Percentiles rank a stretch among this genome's conserved stretches.
Evolutionary conservation across 768 basidiomycete species (phyloP).

Genomic region (Collybia sp.): DNA sequence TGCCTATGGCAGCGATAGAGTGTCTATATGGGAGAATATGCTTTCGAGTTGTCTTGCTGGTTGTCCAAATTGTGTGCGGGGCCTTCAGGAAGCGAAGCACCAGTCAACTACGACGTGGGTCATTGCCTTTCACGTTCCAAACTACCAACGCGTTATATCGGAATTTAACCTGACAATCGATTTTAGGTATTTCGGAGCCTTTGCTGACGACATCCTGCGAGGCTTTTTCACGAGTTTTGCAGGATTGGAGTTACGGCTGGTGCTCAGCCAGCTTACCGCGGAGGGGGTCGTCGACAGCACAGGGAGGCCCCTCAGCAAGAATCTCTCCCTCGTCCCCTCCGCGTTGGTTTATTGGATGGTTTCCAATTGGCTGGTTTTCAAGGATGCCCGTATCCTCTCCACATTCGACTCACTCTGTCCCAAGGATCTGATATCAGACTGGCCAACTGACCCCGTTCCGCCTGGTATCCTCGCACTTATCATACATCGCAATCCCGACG

Average conservation of each 20-base stretch:
- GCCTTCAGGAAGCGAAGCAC: conserved; percentile 59
- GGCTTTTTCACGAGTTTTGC: conserved; percentile 63
- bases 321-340: conserved; percentile 40
- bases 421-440: conserved; percentile 29
- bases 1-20: conserved; percentile 62
- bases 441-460: conserved; percentile 58
- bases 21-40: conserved; percentile 59
- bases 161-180: conserved; percentile 1
- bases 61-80: conserved; percentile 70
- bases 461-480: conserved; percentile 57
- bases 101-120: conserved; percentile 71
- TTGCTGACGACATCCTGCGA: conserved; percentile 40
- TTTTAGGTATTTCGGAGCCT: conserved; percentile 71
- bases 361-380: conserved; percentile 55
- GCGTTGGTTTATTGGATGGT: conserved; percentile 58
- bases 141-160: not conserved
- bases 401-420: conserved; percentile 36
- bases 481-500: conserved; percentile 38
- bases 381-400: conserved; percentile 39
- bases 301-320: conserved; percentile 9
- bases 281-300: conserved; percentile 17
- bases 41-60: conserved; percentile 49
- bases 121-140: not conserved
- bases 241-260: conserved; percentile 55
- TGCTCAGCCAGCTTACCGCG: conserved; percentile 42